Conservation (phyloP, 192 early-diverging fungal species). For the Pilobolus umbonatus region DNA sequence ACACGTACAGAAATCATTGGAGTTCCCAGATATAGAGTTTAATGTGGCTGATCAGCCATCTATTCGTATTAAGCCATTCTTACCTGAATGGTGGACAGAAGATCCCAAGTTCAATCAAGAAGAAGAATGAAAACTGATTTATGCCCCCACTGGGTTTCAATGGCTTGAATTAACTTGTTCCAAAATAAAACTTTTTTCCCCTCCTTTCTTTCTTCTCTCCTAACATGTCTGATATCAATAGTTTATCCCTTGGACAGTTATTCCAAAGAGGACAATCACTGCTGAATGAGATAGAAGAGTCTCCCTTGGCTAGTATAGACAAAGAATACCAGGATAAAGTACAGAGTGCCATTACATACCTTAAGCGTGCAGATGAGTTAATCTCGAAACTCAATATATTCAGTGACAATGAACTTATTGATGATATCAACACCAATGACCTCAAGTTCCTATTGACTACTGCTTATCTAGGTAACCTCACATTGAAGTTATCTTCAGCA, state of each 20-base stretch:
- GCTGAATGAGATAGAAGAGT: conserved; percentile 36
- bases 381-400: conserved; percentile 67
- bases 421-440: conserved; percentile 83
- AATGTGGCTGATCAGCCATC: not conserved
- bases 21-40: not conserved
- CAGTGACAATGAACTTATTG: conserved; percentile 80
- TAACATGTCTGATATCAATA: conserved; percentile 13
- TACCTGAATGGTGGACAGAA: conserved; percentile 24
- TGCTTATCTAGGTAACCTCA: conserved; percentile 53
- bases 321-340: conserved; percentile 46
- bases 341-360: conserved; percentile 36
- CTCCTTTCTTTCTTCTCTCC: not conserved
- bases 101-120: conserved; percentile 5
- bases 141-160: too few relatives aligned
- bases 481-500: conserved; percentile 35
- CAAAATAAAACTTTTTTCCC: not conserved
- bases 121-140: conserved; percentile 1
- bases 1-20: conserved; percentile 37
- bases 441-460: conserved; percentile 61
- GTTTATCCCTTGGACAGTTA: conserved; percentile 28
- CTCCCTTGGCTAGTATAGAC: conserved; percentile 41
- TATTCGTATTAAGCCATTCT: conserved; percentile 15
- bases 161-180: too few relatives aligned
- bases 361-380: conserved; percentile 42
- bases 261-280: conserved; percentile 25